Evolutionary conservation across 164 flowering plant genomes (phyloP), one percentile per base, ranked within the genome.

Genomic region (Nymphaea thermarum): DNA sequence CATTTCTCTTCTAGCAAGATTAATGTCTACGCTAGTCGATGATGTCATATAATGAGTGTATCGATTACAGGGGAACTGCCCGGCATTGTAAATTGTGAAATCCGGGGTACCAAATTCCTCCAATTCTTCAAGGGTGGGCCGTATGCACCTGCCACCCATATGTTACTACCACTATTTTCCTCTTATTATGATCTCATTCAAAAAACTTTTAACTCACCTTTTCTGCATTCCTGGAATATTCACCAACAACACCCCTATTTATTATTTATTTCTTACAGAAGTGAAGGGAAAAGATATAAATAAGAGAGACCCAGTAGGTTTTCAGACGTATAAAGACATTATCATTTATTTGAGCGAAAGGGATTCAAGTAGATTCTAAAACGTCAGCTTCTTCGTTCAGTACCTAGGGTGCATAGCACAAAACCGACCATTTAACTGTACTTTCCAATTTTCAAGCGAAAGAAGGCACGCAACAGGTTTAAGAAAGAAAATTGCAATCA

Each of bases 51-150:
- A 92, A 76, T 92, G 96, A 10, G 99, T 95, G 80, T 83, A 95
- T 66, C 99, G 96, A 43, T 95, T 95, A 79, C 99, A 95, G 17
- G 99, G 99, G 81, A 95, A 95, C 83, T 83, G 87, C 6, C 99
- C 99, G 2, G 99, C 97, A 81, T 95, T 95, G 90, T 95, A 95
- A 64, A 95, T 95, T 47, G 99, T 95, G 86, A 95, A 95, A 85
- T 95, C 99, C 75, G 99, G 99, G 74, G 96, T 87, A 74, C 99
- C 98, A 51, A 92, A 95, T 74, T 84, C 74, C 96, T 91, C 99
- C 83, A 94, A 85, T 82, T 94, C 98, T 80, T 91, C 98, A 61
- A 91, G 87, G 67, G 96, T 92, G 68, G 99, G 94, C 76, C 99
- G 96, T 79, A 95, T 95, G 74, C 99, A 95, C 99, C 99, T 94